Conservation (phyloP, 2,329 filamentous ascomycete genomes). For the Hymenoscyphus occultus region DNA sequence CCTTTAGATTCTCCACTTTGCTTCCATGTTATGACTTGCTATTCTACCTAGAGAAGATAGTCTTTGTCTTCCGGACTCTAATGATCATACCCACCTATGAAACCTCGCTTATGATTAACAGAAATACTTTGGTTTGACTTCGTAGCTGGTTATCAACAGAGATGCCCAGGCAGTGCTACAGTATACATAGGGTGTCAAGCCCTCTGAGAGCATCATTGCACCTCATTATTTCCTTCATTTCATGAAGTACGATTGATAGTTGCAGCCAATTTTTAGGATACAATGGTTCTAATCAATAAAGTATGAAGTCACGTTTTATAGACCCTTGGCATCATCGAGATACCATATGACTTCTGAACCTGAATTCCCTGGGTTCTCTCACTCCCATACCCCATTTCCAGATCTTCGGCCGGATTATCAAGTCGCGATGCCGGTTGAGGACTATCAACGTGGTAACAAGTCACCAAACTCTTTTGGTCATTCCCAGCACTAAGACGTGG, state of each 20-base stretch:
- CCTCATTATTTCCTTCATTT: too few relatives aligned
- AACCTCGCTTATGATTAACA: too few relatives aligned
- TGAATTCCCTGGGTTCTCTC: neutral
- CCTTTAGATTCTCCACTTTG: too few relatives aligned
- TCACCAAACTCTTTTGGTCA: neutral
- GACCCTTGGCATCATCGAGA: neutral
- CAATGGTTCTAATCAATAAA: neutral
- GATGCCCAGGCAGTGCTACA: too few relatives aligned
- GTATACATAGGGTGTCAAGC: too few relatives aligned
- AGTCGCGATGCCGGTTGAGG: neutral
- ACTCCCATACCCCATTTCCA: neutral
- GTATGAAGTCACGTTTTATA: neutral
- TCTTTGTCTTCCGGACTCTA: too few relatives aligned
- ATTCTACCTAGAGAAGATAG: too few relatives aligned
- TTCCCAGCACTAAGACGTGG: neutral
- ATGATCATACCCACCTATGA: too few relatives aligned
- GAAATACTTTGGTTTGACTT: too few relatives aligned
- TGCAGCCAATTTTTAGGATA: neutral
- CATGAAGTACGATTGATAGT: neutral
- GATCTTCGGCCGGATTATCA: neutral
- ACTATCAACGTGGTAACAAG: constrained; percentile 4
- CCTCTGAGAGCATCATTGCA: too few relatives aligned
- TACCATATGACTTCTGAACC: neutral
- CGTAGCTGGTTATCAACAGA: too few relatives aligned
- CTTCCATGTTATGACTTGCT: too few relatives aligned